A percentile compares a stretch with the other conserved stretches of the same genome.
phyloP scores from a whole-genome alignment of 768 basidiomycete genomes.

The Mycena olivaceomarginata region DNA sequence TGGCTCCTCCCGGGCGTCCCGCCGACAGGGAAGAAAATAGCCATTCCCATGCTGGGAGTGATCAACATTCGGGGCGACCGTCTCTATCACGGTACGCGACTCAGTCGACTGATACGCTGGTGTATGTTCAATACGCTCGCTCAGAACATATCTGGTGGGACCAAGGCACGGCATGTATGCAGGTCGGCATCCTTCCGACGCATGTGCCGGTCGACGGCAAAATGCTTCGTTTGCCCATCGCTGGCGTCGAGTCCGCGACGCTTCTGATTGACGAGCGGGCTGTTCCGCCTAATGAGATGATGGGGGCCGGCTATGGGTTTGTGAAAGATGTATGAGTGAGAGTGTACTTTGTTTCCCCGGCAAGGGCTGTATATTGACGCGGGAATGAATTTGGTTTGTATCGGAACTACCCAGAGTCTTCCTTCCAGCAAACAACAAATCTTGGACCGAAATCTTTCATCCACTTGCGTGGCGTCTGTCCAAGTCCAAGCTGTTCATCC shows the following conservation, averaged over 20 bases:
- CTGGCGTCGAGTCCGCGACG: slow-evolving; percentile 49
- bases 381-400: too few species aligned
- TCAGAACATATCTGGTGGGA: slow-evolving; percentile 57
- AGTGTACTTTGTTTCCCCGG: neutral
- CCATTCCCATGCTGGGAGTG: slow-evolving; percentile 74
- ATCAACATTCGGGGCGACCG: slow-evolving; percentile 68
- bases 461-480: too few species aligned
- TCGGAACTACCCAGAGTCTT: too few species aligned
- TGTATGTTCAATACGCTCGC: neutral
- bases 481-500: too few species aligned
- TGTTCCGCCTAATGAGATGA: slow-evolving; percentile 51
- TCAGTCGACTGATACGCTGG: neutral
- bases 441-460: too few species aligned
- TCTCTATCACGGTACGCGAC: slow-evolving; percentile 48
- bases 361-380: neutral
- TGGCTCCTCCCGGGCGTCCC: slow-evolving; percentile 74
- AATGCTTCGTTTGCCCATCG: slow-evolving; percentile 51
- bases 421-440: too few species aligned
- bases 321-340: slow-evolving; percentile 15
- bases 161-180: slow-evolving; percentile 50
- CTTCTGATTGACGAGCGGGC: slow-evolving; percentile 50
- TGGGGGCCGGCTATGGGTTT: slow-evolving; percentile 48
- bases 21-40: slow-evolving; percentile 67
- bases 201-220: slow-evolving; percentile 45
- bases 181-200: slow-evolving; percentile 47